A percentile compares a stretch with the other conserved stretches of the same genome.
Conservation (phyloP, 148 eudicot species). For the Rhododendron molle region DNA sequence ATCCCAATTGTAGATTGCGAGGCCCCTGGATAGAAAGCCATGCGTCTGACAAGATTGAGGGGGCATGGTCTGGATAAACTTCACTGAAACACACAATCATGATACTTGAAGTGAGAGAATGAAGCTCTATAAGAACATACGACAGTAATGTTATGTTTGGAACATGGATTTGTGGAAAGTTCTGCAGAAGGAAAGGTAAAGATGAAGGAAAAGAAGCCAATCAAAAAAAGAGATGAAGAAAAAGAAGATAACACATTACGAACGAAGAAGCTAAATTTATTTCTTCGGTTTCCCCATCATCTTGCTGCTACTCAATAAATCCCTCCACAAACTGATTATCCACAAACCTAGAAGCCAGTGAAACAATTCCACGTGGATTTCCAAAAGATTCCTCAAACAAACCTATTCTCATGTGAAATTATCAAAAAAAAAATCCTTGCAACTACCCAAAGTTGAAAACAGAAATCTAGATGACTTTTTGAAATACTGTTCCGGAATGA, state of each 20-base stretch:
- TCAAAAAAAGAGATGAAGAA: too few relatives aligned
- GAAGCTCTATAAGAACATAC: not conserved
- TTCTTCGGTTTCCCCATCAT: not conserved
- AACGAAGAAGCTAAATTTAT: not conserved
- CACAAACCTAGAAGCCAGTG: not conserved
- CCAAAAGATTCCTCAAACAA: not conserved
- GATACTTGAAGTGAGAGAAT: not conserved
- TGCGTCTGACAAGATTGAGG: slow-evolving; percentile 92
- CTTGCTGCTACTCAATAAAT: not conserved
- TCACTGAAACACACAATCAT: slow-evolving; percentile 38
- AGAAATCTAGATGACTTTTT: not conserved
- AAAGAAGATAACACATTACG: not conserved
- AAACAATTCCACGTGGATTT: not conserved
- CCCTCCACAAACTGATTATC: not conserved
- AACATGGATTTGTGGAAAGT: not conserved
- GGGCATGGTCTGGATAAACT: slow-evolving; percentile 51
- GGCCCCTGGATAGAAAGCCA: slow-evolving; percentile 82
- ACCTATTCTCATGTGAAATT: not conserved
- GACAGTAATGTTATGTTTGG: not conserved
- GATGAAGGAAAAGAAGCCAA: not conserved
- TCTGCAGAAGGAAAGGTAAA: not conserved
- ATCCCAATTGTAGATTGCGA: slow-evolving; percentile 55
- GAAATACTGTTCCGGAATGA: not conserved
- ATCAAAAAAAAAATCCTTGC: not conserved
- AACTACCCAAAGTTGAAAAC: not conserved